These are phyloP conservation scores for Monosporascus sp. DNA, from an alignment of 2,329 filamentous ascomycete species.

Conservation along the genomic window DNA sequence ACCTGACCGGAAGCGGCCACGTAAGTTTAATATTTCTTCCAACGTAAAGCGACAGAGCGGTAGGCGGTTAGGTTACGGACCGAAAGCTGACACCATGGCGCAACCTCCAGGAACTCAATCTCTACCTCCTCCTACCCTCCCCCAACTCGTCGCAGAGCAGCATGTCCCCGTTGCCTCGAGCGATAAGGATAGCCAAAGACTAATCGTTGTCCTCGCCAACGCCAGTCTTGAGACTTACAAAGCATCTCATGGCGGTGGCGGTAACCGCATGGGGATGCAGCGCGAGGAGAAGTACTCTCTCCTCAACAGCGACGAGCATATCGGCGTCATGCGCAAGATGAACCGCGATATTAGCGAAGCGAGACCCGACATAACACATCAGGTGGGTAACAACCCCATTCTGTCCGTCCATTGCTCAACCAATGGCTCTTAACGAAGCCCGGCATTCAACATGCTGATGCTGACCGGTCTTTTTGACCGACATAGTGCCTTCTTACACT, in stretches of 20 bases:
- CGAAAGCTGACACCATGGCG: conserved; percentile 21
- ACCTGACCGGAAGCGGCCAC: neutral
- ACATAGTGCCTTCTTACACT: conserved; percentile 88
- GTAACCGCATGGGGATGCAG: conserved; percentile 55
- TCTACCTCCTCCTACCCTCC: conserved; percentile 83
- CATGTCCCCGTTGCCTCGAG: conserved; percentile 74
- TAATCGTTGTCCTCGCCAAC: conserved; percentile 96
- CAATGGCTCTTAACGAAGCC: conserved; percentile 5
- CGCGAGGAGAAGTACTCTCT: conserved; percentile 95
- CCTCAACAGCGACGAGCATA: conserved; percentile 98
- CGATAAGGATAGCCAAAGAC: conserved; percentile 84
- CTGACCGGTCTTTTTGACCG: conserved; percentile 18
- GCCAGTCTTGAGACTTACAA: conserved; percentile 98
- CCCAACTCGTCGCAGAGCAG: conserved; percentile 90
- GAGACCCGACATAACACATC: conserved; percentile 94
- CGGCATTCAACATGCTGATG: conserved; percentile 43
- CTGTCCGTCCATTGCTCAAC: conserved; percentile 16
- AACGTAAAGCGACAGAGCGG: neutral
- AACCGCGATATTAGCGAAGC: conserved; percentile 97
- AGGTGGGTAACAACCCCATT: conserved; percentile 57
- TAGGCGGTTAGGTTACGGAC: neutral
- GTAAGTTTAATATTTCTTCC: neutral
- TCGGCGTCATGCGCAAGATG: conserved; percentile 99
- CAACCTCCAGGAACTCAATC: conserved; percentile 74
- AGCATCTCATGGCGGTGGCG: conserved; percentile 65